A percentile compares a stretch with the other conserved stretches of the same genome.
Evolutionary conservation across 768 basidiomycete genomes (phyloP).

Genomic region (Boletus rubroflammeus): DNA sequence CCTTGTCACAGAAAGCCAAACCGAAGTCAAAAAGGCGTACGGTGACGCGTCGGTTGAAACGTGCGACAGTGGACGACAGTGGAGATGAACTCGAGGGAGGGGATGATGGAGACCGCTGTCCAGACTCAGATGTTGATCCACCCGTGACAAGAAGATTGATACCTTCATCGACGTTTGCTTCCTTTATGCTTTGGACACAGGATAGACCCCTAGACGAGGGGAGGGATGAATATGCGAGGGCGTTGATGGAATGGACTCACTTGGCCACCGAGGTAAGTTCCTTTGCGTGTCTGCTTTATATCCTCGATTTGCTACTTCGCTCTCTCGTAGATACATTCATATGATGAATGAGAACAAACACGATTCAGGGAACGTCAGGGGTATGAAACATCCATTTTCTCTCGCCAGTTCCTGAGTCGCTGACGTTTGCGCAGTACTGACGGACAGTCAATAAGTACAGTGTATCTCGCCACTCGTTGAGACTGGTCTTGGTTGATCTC

Average conservation of each 20-base stretch:
- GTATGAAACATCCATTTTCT: background rate
- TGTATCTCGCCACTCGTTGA: background rate
- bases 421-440: background rate
- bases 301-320: background rate
- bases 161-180: conserved; percentile 55
- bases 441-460: background rate
- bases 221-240: conserved; percentile 66
- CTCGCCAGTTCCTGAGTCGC: background rate
- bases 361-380: background rate
- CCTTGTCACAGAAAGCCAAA: conserved; percentile 4
- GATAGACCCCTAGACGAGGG: conserved; percentile 69
- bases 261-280: conserved; percentile 57
- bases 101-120: conserved; percentile 21
- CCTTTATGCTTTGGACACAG: conserved; percentile 72
- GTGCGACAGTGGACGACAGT: conserved; percentile 28
- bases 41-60: conserved; percentile 17
- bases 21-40: conserved; percentile 13
- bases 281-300: background rate
- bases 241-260: conserved; percentile 67
- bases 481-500: background rate
- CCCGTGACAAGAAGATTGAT: conserved; percentile 35
- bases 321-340: conserved; percentile 24
- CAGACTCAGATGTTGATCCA: background rate
- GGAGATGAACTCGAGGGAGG: conserved; percentile 24
- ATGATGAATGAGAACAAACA: conserved; percentile 14